Conservation (phyloP, 2,329 filamentous ascomycete species). For the Stenocarpella maydis region DNA sequence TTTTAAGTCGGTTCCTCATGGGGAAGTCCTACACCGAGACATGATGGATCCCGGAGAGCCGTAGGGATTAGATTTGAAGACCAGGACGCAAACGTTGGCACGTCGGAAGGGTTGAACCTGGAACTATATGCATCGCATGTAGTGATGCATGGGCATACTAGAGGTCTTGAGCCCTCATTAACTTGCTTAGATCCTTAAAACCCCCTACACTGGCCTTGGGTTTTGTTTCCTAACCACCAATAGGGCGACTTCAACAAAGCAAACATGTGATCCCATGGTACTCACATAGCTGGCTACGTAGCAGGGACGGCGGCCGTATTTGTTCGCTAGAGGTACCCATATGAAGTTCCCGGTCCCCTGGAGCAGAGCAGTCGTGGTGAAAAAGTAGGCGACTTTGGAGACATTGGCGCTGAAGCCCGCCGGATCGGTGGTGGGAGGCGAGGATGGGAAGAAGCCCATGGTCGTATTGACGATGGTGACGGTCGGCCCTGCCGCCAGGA, state of each 20-base stretch:
- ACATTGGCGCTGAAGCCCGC: slow-evolving; percentile 46
- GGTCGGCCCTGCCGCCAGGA: slow-evolving; percentile 62
- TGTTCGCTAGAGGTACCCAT: slow-evolving; percentile 56
- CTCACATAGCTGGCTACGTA: slow-evolving; percentile 53
- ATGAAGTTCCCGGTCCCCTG: slow-evolving; percentile 57
- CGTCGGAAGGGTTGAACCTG: too few species aligned
- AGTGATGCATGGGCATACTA: neutral
- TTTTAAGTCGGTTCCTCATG: too few species aligned
- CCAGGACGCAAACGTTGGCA: neutral
- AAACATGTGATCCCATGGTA: neutral
- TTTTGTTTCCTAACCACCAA: neutral
- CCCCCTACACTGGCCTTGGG: neutral
- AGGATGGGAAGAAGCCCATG: slow-evolving; percentile 54
- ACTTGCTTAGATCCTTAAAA: neutral
- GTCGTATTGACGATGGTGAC: slow-evolving; percentile 59
- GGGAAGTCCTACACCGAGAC: neutral
- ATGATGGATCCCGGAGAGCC: neutral
- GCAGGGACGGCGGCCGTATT: slow-evolving; percentile 53
- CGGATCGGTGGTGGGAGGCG: slow-evolving; percentile 40
- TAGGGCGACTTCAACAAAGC: neutral
- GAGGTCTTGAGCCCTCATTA: neutral
- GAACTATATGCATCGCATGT: neutral
- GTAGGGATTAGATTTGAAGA: neutral
- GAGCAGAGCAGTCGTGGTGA: slow-evolving; percentile 58
- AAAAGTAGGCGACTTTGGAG: slow-evolving; percentile 59